Conservation (phyloP, 106 monocot genomes). For the Iris macrosiphon region DNA sequence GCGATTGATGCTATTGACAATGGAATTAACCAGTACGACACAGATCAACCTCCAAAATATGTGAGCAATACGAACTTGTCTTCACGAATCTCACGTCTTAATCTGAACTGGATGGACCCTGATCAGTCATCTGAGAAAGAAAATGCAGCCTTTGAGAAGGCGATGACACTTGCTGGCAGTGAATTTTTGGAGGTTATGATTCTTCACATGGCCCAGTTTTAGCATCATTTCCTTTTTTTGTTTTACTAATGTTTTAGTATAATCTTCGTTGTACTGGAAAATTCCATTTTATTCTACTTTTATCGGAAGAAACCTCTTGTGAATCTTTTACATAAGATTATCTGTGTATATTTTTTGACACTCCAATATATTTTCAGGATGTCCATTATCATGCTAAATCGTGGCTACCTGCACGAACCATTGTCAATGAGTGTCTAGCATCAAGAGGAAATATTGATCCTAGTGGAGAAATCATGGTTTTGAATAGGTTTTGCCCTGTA, state of each 20-base stretch:
- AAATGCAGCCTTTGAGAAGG: constrained; percentile 82
- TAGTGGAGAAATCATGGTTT: constrained; percentile 87
- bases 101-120: constrained; percentile 89
- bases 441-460: constrained; percentile 49
- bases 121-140: constrained; percentile 91
- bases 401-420: constrained; percentile 90
- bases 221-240: neutral
- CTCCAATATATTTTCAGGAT: constrained; percentile 33
- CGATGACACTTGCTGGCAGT: constrained; percentile 73
- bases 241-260: neutral
- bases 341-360: neutral
- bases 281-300: neutral
- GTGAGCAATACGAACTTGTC: constrained; percentile 80
- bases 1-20: constrained; percentile 97
- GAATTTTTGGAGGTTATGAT: constrained; percentile 81
- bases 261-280: constrained; percentile 3
- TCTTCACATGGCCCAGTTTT: neutral
- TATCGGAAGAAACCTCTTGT: neutral
- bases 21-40: constrained; percentile 83
- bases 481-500: constrained; percentile 77
- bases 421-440: constrained; percentile 63
- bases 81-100: constrained; percentile 74
- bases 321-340: neutral
- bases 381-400: constrained; percentile 59
- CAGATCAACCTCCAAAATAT: constrained; percentile 79